Evolutionary conservation across 805 yeast species (phyloP), one percentile per base, ranked within the genome.

Genomic region (Grigorovia yakushimaensis): DNA sequence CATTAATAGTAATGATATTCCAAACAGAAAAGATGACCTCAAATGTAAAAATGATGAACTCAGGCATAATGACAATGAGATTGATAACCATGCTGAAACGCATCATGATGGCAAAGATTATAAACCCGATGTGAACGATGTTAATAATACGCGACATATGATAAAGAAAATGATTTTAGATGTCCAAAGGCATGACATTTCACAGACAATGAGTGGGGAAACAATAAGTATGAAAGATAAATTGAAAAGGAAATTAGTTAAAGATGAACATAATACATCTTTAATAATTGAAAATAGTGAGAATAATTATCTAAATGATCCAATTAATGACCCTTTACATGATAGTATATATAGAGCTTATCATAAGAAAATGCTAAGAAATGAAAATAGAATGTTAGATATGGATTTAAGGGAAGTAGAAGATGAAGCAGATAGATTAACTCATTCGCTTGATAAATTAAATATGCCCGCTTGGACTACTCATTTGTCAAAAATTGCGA

Each of bases 371-470:
- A 77, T 82, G 79, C 77, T 74, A 51, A 76, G 76, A 47, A 81
- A 80, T 45, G 95, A 85, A 61, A 73, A 73, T 49, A 71, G 77
- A 42, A 79, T 82, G 76, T 66, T 73, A 1, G 89, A 84, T 53
- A 67, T 76, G 22, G 74, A 71, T 43, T 33, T 54, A 7, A 41
- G 47, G 1, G 71, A 74, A 47, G 68, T 79, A 41, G 65, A 73
- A 43, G 60, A 68, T 8, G 91, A 83, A 55, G 76, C 78, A 27
- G 87, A 81, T 46, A 73, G 71, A 27, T 54, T 73, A 30, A 46
- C 49, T 10, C 44, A 57, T 19, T 69, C 78, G 35, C 61, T 68
- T 27, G 73, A 73, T 11, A 73, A 72, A 52, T 65, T 78, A 44
- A 58, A 65, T 23, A 61, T 67, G 47, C 62, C 76, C 47, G 73